Percentiles rank a stretch among this genome's conserved stretches.
Evolutionary conservation across 2,329 filamentous ascomycete species (phyloP).

Genomic region (Rugonectria rugulosa): DNA sequence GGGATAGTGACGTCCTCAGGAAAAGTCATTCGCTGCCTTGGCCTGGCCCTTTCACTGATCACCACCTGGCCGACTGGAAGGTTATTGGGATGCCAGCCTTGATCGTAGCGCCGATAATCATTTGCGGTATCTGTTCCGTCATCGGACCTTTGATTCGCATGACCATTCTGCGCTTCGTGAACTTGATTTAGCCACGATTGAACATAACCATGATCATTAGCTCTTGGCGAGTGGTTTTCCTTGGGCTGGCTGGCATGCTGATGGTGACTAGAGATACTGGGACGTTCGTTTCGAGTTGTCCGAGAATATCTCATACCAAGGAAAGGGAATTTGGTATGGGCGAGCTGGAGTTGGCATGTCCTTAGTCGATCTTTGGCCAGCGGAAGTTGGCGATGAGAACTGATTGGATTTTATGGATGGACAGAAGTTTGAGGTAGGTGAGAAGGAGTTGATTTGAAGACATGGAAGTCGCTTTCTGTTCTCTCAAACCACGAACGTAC

Average conservation of each 20-base stretch:
- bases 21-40: background rate
- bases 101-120: background rate
- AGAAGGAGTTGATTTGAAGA: too few relatives aligned
- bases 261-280: background rate
- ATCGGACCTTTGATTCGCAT: background rate
- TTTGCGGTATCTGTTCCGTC: background rate
- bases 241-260: background rate
- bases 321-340: background rate
- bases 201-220: background rate
- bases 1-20: constrained; percentile 2
- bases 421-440: too few relatives aligned
- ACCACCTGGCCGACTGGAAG: constrained; percentile 6
- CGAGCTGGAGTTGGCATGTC: background rate
- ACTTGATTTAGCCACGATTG: constrained; percentile 2
- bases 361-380: too few relatives aligned
- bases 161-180: background rate
- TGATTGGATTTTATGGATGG: background rate
- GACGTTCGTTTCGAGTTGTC: background rate
- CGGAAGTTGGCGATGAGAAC: background rate
- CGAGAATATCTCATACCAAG: background rate
- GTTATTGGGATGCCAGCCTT: constrained; percentile 15
- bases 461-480: too few relatives aligned
- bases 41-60: background rate
- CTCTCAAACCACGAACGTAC: too few relatives aligned
- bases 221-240: too few relatives aligned